Percentiles rank a stretch among this genome's conserved stretches.
Evolutionary conservation across 768 basidiomycete genomes (phyloP).

Genomic region (Tulasnella sp.): DNA sequence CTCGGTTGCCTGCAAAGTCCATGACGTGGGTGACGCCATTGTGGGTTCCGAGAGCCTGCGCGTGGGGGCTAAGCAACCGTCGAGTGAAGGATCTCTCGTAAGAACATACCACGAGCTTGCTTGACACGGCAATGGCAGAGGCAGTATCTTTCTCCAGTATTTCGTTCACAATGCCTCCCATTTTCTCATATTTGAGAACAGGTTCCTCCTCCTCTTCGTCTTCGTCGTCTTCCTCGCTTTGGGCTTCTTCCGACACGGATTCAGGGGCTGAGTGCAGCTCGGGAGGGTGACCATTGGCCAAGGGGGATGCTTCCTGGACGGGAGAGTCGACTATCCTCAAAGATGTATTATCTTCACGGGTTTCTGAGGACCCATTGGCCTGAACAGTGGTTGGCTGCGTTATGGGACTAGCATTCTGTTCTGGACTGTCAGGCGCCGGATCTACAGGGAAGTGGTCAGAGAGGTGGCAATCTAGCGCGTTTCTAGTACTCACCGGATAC

Average conservation of each 20-base stretch:
- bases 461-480: background rate
- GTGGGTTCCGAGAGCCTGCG: conserved; percentile 88
- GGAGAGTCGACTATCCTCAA: background rate
- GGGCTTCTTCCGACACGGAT: conserved; percentile 39
- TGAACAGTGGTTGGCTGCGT: background rate
- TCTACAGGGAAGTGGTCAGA: background rate
- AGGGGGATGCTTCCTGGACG: background rate
- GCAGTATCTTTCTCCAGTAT: conserved; percentile 88
- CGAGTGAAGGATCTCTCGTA: conserved; percentile 34
- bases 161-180: conserved; percentile 71
- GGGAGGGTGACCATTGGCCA: background rate
- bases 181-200: conserved; percentile 85
- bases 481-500: background rate
- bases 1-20: conserved; percentile 72
- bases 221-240: conserved; percentile 56
- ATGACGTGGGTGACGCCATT: conserved; percentile 89
- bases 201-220: conserved; percentile 81
- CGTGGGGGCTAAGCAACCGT: background rate
- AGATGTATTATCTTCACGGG: background rate
- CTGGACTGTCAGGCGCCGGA: background rate
- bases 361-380: background rate
- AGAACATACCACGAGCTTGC: conserved; percentile 66
- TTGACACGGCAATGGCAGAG: conserved; percentile 76
- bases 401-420: background rate
- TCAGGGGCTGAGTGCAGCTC: conserved; percentile 18